Evolutionary conservation across 495 filamentous ascomycete genomes (phyloP).

Genomic region (Aspergillus olivimuriae): DNA sequence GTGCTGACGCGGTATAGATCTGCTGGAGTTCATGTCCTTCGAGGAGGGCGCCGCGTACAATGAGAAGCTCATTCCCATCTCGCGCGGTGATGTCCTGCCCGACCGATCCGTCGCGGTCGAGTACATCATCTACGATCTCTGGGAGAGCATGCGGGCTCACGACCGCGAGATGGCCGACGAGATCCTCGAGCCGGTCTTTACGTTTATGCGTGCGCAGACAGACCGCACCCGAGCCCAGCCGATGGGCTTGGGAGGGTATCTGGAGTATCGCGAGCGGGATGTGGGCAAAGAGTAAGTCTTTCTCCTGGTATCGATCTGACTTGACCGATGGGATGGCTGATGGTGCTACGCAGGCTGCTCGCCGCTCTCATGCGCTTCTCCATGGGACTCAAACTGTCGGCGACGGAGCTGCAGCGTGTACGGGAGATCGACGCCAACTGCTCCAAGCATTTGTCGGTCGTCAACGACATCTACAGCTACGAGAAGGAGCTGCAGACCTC

Average conservation of each 20-base stretch:
- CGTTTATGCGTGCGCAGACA: slow-evolving; percentile 32
- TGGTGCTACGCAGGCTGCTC: slow-evolving; percentile 15
- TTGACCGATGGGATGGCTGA: background rate
- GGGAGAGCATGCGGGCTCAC: slow-evolving; percentile 28
- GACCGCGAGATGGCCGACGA: slow-evolving; percentile 25
- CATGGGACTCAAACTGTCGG: slow-evolving; percentile 22
- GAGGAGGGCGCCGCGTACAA: slow-evolving; percentile 28
- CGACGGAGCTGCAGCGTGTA: slow-evolving; percentile 13
- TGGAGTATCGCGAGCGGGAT: slow-evolving; percentile 27
- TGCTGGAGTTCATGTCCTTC: slow-evolving; percentile 34
- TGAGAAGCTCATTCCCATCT: slow-evolving; percentile 27
- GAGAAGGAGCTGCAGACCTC: slow-evolving; percentile 30
- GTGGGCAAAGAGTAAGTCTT: slow-evolving; percentile 26
- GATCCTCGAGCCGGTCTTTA: slow-evolving; percentile 26
- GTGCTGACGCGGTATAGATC: slow-evolving; percentile 10
- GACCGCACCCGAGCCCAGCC: slow-evolving; percentile 8
- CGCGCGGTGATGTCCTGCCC: slow-evolving; percentile 19
- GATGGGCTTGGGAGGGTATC: slow-evolving; percentile 19
- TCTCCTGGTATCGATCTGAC: background rate
- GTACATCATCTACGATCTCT: slow-evolving; percentile 32
- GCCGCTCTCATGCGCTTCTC: slow-evolving; percentile 32
- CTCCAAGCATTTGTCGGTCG: slow-evolving; percentile 29
- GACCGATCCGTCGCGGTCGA: slow-evolving; percentile 28
- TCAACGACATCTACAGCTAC: slow-evolving; percentile 37
- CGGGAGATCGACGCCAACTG: slow-evolving; percentile 21